Base-by-base conservation (phyloP, 2,329 filamentous ascomycete species). In the Pseudogymnoascus sp. region DNA sequence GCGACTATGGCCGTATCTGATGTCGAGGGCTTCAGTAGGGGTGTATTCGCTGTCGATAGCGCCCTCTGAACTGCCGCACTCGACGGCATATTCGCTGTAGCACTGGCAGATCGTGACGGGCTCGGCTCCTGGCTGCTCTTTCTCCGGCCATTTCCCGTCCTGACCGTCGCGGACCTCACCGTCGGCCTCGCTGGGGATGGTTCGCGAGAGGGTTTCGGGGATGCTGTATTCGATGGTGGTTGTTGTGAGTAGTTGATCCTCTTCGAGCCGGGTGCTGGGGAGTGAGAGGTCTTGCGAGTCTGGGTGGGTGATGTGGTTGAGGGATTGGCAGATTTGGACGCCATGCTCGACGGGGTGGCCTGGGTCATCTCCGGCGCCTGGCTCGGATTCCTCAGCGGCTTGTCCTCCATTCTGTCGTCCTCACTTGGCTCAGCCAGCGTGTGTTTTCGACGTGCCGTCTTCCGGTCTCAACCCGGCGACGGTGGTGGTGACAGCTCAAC, bases 21-120 rank as follows among this genome's bases (percentile, higher is more conserved):
- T 42, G 80, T 74, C 6, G 81, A 75, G 35, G 87, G 82, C 60
- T 84, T 83, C 36, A 93, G 78, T 61, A 84, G 82, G 7, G 90
- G 88, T 60, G 86, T 88, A 67, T 80, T 86, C 36, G 86, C 79
- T 38, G 88, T 83, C 15, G 89, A 89, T 60, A 93, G 78, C 65
- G 86, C 83, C 73, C 87, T 84, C 74, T 88, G 83, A 64, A 87
- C 79, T 19, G 87, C 79, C 23, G 85, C 81, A 26, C 86, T 82
- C 61, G 86, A 85, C 36, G 86, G 82, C 62, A 86, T 82, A 63
- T 83, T 78, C 64, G 78, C 82, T 64, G 78, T 72, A 6, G 73
- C 71, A 42, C 76, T 79, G 63, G 75, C 74, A 59, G 76, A 74
- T 62, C 87, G 82, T 63, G 82, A 79, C 19, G 87, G 86, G 69